These are phyloP conservation scores for Ganoderma boninense DNA, from an alignment of 1,284 basidiomycete species.

Conservation along the genomic window DNA sequence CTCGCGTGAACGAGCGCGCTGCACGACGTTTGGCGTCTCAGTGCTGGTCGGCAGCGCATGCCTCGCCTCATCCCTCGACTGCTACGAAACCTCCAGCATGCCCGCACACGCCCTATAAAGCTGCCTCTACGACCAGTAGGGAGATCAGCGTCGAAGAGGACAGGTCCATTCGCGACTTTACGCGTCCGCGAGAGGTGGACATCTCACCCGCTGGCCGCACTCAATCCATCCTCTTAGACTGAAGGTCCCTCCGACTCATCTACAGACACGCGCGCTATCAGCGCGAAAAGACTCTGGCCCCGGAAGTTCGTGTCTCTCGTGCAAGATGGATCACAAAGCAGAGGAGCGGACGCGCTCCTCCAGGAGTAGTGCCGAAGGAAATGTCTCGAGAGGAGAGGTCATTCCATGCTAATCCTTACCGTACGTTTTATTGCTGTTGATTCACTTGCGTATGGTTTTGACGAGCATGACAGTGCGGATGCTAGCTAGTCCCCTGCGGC, in stretches of 20 bases:
- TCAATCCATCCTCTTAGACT: constrained; percentile 37
- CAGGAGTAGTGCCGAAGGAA: constrained; percentile 52
- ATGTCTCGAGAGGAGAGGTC: constrained; percentile 69
- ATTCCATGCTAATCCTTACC: constrained; percentile 79
- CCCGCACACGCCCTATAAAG: constrained; percentile 19
- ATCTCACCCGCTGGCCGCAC: constrained; percentile 32
- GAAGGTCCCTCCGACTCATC: constrained; percentile 28
- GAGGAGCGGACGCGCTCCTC: constrained; percentile 17
- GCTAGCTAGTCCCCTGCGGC: constrained; percentile 68
- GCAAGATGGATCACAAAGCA: constrained; percentile 16
- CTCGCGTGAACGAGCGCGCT: neutral
- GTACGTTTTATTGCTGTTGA: constrained; percentile 52
- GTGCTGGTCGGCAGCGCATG: constrained; percentile 49
- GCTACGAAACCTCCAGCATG: constrained; percentile 49
- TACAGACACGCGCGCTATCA: constrained; percentile 27
- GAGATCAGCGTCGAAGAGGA: neutral
- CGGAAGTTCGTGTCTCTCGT: constrained; percentile 19
- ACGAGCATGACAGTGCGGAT: constrained; percentile 65
- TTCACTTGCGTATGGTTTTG: neutral
- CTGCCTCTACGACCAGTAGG: neutral
- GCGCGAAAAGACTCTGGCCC: constrained; percentile 26
- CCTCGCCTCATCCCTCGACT: constrained; percentile 74
- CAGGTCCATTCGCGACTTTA: constrained; percentile 5
- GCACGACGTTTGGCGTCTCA: neutral
- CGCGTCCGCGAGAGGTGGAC: constrained; percentile 32